These are phyloP conservation scores for Mycena chlorophos DNA, from an alignment of 768 basidiomycete genomes.

Conservation along the genomic window DNA sequence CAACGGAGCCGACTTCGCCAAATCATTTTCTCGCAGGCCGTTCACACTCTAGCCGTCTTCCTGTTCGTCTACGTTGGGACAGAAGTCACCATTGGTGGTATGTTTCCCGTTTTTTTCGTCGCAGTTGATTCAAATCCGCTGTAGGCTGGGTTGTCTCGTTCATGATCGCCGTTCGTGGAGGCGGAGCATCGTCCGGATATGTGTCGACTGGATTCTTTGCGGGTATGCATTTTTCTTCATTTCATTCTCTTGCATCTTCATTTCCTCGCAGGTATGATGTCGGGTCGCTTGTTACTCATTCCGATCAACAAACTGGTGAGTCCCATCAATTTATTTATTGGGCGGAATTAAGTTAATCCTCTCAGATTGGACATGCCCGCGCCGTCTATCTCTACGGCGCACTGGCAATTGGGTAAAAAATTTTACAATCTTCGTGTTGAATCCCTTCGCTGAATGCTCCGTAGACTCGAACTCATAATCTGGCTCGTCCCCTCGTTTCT, in stretches of 20 bases:
- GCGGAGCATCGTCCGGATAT: constrained; percentile 40
- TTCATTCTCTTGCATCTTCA: background rate
- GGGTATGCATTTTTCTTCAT: constrained; percentile 18
- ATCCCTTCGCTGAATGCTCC: background rate
- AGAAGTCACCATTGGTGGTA: constrained; percentile 45
- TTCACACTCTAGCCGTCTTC: constrained; percentile 41
- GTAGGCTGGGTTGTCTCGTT: constrained; percentile 49
- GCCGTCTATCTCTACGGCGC: constrained; percentile 33
- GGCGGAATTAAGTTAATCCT: background rate
- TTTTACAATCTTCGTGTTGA: background rate
- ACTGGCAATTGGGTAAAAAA: constrained; percentile 26
- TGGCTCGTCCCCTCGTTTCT: constrained; percentile 51
- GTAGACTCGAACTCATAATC: constrained; percentile 47
- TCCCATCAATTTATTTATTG: no score
- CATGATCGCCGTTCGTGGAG: constrained; percentile 39
- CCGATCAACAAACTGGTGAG: constrained; percentile 27
- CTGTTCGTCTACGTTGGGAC: constrained; percentile 44
- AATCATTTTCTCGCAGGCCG: constrained; percentile 34
- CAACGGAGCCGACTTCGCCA: constrained; percentile 30
- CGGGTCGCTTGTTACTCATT: constrained; percentile 29
- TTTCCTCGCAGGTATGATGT: constrained; percentile 36
- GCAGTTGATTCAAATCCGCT: background rate
- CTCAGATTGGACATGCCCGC: constrained; percentile 32
- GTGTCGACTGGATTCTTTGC: constrained; percentile 37
- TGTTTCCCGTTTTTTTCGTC: background rate